Evolutionary conservation across 169 alveolate species (phyloP).

Genomic region (Eimeria falciformis): DNA sequence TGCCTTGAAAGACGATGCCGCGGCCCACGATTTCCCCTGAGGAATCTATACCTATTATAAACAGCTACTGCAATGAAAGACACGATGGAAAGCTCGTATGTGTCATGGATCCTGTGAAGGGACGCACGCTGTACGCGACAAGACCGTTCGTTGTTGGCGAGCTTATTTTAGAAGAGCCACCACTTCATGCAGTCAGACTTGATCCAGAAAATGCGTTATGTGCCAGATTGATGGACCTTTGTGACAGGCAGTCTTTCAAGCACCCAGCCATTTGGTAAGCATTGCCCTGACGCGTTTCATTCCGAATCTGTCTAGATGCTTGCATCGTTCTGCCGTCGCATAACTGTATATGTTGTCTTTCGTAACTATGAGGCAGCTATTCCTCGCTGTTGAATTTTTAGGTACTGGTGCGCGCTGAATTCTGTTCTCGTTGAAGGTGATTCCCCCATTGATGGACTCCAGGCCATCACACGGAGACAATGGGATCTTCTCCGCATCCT

Average conservation of each 20-base stretch:
- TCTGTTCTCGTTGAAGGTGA: conserved; percentile 49
- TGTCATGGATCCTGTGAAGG: conserved; percentile 21
- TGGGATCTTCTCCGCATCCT: conserved; percentile 52
- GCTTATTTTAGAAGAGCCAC: conserved; percentile 57
- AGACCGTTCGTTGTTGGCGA: background rate
- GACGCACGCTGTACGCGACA: conserved; percentile 48
- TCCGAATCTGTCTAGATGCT: no score
- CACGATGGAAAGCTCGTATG: conserved; percentile 57
- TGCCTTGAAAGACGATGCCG: no score
- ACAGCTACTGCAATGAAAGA: conserved; percentile 38
- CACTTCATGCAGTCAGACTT: conserved; percentile 71
- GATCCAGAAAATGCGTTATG: conserved; percentile 53
- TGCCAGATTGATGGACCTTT: conserved; percentile 1
- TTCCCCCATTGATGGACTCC: conserved; percentile 44
- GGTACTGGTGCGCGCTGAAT: conserved; percentile 78
- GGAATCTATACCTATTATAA: conserved; percentile 4
- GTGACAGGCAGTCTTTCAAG: background rate
- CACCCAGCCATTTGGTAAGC: conserved; percentile 73
- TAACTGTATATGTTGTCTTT: background rate
- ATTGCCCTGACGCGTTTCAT: background rate
- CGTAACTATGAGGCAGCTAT: no score
- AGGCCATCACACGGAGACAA: conserved; percentile 33
- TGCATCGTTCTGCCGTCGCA: background rate
- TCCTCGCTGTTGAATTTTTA: background rate
- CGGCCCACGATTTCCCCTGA: background rate